These are phyloP conservation scores for Colletotrichum orbiculare DNA, from an alignment of 2,329 filamentous ascomycete species.

Conservation along the genomic window DNA sequence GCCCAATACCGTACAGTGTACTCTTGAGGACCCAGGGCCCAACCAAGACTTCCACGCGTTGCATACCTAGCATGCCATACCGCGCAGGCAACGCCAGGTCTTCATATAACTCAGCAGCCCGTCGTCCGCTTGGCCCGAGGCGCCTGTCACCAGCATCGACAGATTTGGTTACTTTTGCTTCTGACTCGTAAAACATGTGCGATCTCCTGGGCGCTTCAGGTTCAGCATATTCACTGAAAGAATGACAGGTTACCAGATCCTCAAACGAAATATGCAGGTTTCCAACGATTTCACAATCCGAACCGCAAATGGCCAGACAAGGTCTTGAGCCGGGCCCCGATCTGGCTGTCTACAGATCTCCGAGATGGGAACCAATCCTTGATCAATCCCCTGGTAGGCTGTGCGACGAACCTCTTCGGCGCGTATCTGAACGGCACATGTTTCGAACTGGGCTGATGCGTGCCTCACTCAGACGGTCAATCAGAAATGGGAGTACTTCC, in stretches of 20 bases:
- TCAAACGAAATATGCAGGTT: constrained; percentile 20
- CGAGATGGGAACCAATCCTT: constrained; percentile 16
- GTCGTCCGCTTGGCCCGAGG: too few species aligned
- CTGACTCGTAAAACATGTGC: too few species aligned
- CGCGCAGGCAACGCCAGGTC: too few species aligned
- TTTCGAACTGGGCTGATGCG: not conserved
- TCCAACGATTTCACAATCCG: constrained; percentile 8
- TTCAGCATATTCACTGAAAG: too few species aligned
- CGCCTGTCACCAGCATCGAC: too few species aligned
- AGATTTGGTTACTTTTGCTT: too few species aligned
- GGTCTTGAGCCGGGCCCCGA: not conserved
- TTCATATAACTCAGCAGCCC: too few species aligned
- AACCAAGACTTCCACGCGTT: too few species aligned
- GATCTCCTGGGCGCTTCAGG: too few species aligned
- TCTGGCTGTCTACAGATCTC: constrained; percentile 17
- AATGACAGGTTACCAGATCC: constrained; percentile 5
- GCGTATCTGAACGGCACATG: not conserved
- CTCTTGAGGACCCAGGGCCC: too few species aligned
- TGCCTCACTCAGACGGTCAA: not conserved
- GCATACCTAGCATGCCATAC: too few species aligned
- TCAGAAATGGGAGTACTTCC: constrained; percentile 26
- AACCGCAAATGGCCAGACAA: constrained; percentile 13
- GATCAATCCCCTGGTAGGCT: constrained; percentile 9
- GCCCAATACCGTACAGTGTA: too few species aligned
- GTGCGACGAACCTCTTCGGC: not conserved